phyloP scores from a whole-genome alignment of 225 moss, liverwort and hornwort genomes.

The Climacium dendroides region DNA sequence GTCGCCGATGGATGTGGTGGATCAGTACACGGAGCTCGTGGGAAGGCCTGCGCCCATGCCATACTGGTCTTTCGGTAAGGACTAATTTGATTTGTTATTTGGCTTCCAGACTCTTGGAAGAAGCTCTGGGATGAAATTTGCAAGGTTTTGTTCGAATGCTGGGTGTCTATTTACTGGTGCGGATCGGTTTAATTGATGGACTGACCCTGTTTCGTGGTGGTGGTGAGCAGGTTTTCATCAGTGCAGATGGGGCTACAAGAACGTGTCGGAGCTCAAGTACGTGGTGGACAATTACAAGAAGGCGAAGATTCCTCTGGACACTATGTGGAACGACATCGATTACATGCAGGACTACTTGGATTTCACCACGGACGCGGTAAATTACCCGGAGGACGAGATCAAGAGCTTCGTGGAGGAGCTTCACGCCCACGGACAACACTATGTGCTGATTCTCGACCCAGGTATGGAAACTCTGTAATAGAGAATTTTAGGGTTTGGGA shows the following conservation, averaged over 20 bases:
- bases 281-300: conserved; percentile 53
- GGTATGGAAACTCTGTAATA: conserved; percentile 6
- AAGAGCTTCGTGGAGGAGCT: conserved; percentile 46
- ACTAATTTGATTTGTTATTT: not conserved
- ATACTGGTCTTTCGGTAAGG: conserved; percentile 81
- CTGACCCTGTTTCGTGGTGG: not conserved
- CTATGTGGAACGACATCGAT: conserved; percentile 93
- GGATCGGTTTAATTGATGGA: no score
- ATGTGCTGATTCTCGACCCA: conserved; percentile 83
- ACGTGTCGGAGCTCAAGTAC: conserved; percentile 27
- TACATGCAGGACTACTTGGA: conserved; percentile 79
- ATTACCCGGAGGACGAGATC: conserved; percentile 51
- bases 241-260: conserved; percentile 83
- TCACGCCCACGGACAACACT: conserved; percentile 59
- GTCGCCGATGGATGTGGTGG: conserved; percentile 54
- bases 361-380: conserved; percentile 54
- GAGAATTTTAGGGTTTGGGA: not conserved
- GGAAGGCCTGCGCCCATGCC: conserved; percentile 95
- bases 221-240: conserved; percentile 77
- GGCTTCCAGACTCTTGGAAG: not conserved
- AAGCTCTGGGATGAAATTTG: no score
- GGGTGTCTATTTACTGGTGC: no score
- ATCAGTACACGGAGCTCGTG: conserved; percentile 76
- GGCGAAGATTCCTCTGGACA: conserved; percentile 68
- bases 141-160: no score